Evolutionary conservation across 768 basidiomycete species (phyloP), one percentile per base, ranked within the genome.

Genomic region (Melanogaster broomeanus): DNA sequence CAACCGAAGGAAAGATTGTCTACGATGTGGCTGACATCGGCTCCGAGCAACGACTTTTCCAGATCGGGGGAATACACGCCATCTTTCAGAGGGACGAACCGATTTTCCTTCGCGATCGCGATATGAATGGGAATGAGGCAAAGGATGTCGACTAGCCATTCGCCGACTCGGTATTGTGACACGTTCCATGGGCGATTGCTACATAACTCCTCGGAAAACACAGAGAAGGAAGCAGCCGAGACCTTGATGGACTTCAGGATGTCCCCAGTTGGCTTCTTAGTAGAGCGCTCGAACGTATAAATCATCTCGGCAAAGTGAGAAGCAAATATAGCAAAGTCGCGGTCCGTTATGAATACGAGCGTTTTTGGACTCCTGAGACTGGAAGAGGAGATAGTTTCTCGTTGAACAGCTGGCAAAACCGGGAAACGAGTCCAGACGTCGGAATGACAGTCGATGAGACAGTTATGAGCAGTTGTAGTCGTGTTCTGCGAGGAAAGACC

Each of bases 351-450:
- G 52, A 83, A 82, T 1, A 70, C 58, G 9, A 84, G 65, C 5
- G 66, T 64, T 38, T 68, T 73, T 4, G 60, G 48, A 9, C 56
- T 63, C n/a, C 74, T 64, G 9, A 66, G 58, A 19, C 61, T 62
- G 4, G 71, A 70, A 0, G 71, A 67, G 0, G 69, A 64, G 35
- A 77, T 69, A 0, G 77, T 78, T 27, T 74, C 70, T 8, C 78
- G 73, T 31, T 73, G 71, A 16, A 84, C 72, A 0, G 82, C 80
- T 2, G 82, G 70, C 2, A 80, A 55, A 3, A 84, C 82, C 0
- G 83, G 83, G 59, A 82, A 84, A 10, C 83, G 76, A 5, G 74
- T 80, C 83, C 83, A 84, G 19, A 82, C 77, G 13, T 82, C 81
- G 0, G 73, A 62, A 45, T 81, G 75, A 48, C 81, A 83, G 54